Base-by-base conservation (phyloP, 805 yeast species). In the Wickerhamiella vanderwaltii region DNA sequence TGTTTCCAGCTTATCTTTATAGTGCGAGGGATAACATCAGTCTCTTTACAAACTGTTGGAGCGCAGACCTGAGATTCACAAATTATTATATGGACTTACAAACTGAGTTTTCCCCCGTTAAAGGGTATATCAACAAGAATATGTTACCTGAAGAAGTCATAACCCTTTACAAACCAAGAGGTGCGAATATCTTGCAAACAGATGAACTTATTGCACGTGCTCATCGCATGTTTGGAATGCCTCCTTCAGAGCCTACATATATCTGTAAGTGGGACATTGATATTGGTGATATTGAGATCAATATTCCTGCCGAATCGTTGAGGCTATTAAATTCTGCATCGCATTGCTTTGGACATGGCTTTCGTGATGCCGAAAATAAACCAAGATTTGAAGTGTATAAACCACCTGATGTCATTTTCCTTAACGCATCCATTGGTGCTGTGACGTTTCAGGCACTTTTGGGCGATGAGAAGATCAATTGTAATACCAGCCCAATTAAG, bases 31-130 rank as follows among this genome's bases (percentile, higher is more conserved):
- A 79, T 0, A 79, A 77, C 53, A 51, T 81, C 17, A 74, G 79
- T 0, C 55, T 87, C 1, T 67, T 68, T 30, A 77, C 85, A 51
- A 76, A 77, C 17, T 65, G 69, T 15, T 63, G 87, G 32, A 84
- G 77, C 47, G 71, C 83, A 20, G 96, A 86, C 55, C 65, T 84
- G n/a, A 65, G 97, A 43, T 80, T 85, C 59, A 79, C 88, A 13
- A 82, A 85, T 51, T 91, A 81, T 58, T 91, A 88, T 55, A 87
- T 91, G 95, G 63, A 88, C 54, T 56, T 88, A 46, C 88, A 85
- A 53, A 80, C 79, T 1, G 75, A 82, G 48, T 65, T 77, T 29
- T 67, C 80, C 9, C 84, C 87, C 1, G 56, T 77, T 2, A 57
- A 53, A 4, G 73, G 72, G 0, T 50, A 54, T 25, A 33, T 52